phyloP scores from a whole-genome alignment of 345 rosid genomes.

The Hibiscus syriacus region DNA sequence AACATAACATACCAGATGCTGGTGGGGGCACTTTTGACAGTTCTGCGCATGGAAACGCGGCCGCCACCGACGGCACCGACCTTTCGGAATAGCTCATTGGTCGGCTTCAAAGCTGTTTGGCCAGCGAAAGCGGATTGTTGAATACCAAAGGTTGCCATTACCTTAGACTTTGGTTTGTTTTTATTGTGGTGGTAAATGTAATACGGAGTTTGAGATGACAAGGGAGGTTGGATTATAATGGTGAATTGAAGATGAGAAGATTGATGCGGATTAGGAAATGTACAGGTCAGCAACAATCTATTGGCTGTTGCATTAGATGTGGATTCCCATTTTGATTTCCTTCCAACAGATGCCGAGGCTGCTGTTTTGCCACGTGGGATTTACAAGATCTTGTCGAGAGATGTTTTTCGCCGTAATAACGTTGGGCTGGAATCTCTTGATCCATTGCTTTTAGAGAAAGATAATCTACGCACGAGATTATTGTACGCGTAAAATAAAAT shows the following conservation, averaged over 20 bases:
- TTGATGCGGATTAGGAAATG: conserved; percentile 38
- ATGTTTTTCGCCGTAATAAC: neutral
- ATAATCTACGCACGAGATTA: too few species aligned
- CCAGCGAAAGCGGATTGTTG: conserved; percentile 85
- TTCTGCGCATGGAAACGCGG: conserved; percentile 72
- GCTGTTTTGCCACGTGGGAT: neutral
- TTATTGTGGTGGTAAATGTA: neutral
- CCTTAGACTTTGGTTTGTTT: neutral
- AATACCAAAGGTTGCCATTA: conserved; percentile 80
- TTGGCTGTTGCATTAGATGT: conserved; percentile 33
- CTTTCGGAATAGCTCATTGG: conserved; percentile 69
- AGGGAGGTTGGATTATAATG: conserved; percentile 27
- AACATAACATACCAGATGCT: conserved; percentile 65
- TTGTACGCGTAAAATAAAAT: too few species aligned
- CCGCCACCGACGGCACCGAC: conserved; percentile 55
- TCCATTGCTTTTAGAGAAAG: too few species aligned
- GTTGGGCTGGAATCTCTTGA: neutral
- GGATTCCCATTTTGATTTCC: conserved; percentile 39
- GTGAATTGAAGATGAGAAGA: conserved; percentile 4
- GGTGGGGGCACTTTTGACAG: conserved; percentile 65
- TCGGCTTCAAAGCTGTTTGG: conserved; percentile 55
- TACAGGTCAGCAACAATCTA: conserved; percentile 35
- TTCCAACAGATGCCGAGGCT: conserved; percentile 20
- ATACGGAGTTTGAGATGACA: neutral
- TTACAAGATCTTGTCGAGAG: neutral